phyloP scores from a whole-genome alignment of 1,139 yeast species.

The Neolecta irregularis region DNA sequence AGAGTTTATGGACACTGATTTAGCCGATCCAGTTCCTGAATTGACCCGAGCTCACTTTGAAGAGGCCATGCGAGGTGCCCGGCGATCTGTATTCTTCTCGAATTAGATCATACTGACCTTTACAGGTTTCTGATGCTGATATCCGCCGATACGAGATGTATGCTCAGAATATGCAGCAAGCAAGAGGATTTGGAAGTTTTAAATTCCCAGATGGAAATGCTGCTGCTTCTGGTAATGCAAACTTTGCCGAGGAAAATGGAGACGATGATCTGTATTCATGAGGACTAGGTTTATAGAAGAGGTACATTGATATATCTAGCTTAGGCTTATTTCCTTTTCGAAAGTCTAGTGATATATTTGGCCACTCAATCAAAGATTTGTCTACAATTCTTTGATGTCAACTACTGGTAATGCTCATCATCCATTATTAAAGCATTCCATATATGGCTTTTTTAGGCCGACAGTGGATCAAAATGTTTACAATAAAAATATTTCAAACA shows the following conservation, averaged over 20 bases:
- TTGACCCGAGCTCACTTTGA: constrained; percentile 88
- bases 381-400: too few species aligned
- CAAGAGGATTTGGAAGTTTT: constrained; percentile 60
- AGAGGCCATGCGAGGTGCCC: constrained; percentile 99
- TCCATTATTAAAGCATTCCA: too few species aligned
- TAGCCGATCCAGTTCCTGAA: constrained; percentile 82
- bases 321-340: too few species aligned
- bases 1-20: constrained; percentile 42
- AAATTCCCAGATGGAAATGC: constrained; percentile 21
- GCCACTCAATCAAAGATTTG: too few species aligned
- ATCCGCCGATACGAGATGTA: constrained; percentile 97
- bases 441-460: too few species aligned
- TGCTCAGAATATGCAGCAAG: constrained; percentile 78
- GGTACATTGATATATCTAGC: too few species aligned
- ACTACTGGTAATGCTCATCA: too few species aligned
- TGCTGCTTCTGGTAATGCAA: constrained; percentile 27
- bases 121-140: constrained; percentile 65
- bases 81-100: constrained; percentile 47
- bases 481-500: too few species aligned
- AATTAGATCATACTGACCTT: not conserved
- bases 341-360: too few species aligned
- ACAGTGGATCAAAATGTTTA: too few species aligned
- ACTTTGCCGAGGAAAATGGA: constrained; percentile 63
- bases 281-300: too few species aligned
- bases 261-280: constrained; percentile 85